phyloP scores from a whole-genome alignment of 805 yeast genomes.

The Komagataella pseudopastoris region DNA sequence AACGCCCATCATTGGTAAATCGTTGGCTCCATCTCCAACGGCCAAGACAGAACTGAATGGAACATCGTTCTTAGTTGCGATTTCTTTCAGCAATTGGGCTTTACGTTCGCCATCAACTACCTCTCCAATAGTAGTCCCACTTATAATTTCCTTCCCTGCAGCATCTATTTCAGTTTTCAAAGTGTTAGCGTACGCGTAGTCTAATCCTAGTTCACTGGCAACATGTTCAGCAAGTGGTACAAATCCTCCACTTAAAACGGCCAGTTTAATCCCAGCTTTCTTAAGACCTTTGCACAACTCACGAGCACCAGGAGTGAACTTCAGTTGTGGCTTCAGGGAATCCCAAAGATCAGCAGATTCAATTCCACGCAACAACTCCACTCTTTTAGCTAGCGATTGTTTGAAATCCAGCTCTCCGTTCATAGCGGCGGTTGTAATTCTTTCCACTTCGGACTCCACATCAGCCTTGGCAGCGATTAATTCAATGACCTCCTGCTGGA shows the following conservation, averaged over 20 bases:
- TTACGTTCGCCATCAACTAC: constrained; percentile 81
- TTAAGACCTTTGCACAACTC: constrained; percentile 56
- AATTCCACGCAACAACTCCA: constrained; percentile 69
- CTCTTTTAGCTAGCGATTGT: constrained; percentile 67
- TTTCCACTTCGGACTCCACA: constrained; percentile 78
- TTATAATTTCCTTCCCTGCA: constrained; percentile 32
- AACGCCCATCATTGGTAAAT: constrained; percentile 76
- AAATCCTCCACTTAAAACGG: constrained; percentile 92
- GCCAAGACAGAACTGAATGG: constrained; percentile 51
- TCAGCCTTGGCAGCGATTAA: constrained; percentile 88
- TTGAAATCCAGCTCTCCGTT: constrained; percentile 90
- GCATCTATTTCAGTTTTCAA: constrained; percentile 28
- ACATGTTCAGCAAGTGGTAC: constrained; percentile 75
- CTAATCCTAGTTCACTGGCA: constrained; percentile 52
- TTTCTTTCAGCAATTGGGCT: constrained; percentile 53
- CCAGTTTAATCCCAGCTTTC: constrained; percentile 50
- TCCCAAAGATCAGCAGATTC: constrained; percentile 64
- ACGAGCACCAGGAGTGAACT: constrained; percentile 75
- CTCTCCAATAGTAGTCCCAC: constrained; percentile 69
- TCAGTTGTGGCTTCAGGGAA: constrained; percentile 53
- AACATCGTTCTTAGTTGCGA: constrained; percentile 42
- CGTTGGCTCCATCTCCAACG: constrained; percentile 97
- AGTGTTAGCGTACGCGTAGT: constrained; percentile 82
- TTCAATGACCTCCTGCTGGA: constrained; percentile 94
- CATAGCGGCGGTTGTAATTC: constrained; percentile 90